These are phyloP conservation scores for Saitozyma podzolica DNA, from an alignment of 768 basidiomycete genomes.

Conservation along the genomic window DNA sequence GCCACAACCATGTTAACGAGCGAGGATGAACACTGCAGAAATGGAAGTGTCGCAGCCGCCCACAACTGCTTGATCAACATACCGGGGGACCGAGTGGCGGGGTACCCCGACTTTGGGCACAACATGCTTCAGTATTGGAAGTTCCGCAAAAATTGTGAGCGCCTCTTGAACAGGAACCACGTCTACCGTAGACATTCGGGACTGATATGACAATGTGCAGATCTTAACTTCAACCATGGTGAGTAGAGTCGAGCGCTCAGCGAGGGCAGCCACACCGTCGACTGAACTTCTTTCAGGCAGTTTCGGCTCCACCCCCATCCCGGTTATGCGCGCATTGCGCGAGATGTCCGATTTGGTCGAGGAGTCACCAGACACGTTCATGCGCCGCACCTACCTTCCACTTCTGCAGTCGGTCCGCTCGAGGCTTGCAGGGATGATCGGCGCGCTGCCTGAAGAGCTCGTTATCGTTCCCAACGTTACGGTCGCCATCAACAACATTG, in stretches of 20 bases:
- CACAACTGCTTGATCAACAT: too few species aligned
- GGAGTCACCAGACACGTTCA: slow-evolving; percentile 50
- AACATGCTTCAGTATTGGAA: slow-evolving; percentile 50
- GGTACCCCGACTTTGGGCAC: slow-evolving; percentile 48
- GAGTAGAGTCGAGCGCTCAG: too few species aligned
- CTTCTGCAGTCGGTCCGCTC: slow-evolving; percentile 41
- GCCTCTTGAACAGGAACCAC: not conserved
- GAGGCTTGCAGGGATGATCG: slow-evolving; percentile 45
- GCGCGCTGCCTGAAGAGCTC: slow-evolving; percentile 48
- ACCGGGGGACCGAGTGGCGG: too few species aligned
- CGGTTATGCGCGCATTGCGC: slow-evolving; percentile 44
- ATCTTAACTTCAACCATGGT: slow-evolving; percentile 54
- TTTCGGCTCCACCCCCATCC: slow-evolving; percentile 50
- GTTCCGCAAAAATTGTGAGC: slow-evolving; percentile 34
- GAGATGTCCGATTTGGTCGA: slow-evolving; percentile 47
- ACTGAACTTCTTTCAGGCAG: too few species aligned
- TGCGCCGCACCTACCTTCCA: slow-evolving; percentile 43
- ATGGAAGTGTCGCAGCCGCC: too few species aligned
- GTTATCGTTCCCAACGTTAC: slow-evolving; percentile 61
- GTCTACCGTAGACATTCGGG: not conserved
- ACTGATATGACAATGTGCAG: too few species aligned
- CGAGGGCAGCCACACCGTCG: too few species aligned
- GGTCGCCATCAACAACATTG: slow-evolving; percentile 66
- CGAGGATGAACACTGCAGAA: too few species aligned
- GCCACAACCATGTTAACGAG: too few species aligned